phyloP scores from a whole-genome alignment of 208 protist genomes.

The Trichomonas gallinae region DNA sequence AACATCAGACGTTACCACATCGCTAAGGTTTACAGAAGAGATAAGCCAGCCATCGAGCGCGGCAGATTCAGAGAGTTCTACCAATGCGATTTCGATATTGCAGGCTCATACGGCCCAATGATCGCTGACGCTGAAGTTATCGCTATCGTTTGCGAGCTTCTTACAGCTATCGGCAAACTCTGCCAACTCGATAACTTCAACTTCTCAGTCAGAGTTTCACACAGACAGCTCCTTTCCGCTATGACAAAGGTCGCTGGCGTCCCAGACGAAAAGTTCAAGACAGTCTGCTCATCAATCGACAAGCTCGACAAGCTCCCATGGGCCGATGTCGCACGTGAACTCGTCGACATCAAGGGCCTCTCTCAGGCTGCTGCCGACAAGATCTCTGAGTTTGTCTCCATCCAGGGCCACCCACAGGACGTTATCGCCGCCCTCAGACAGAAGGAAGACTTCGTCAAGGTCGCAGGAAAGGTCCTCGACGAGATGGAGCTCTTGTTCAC shows the following conservation, averaged over 20 bases:
- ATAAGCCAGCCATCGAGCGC: constrained; percentile 54
- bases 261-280: constrained; percentile 47
- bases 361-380: constrained; percentile 38
- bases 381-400: constrained; percentile 42
- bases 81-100: constrained; percentile 74
- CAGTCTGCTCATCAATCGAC: constrained; percentile 61
- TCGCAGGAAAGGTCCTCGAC: constrained; percentile 30
- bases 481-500: constrained; percentile 42
- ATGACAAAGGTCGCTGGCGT: constrained; percentile 59
- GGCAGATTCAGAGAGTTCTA: constrained; percentile 70
- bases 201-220: constrained; percentile 57
- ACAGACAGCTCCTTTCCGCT: constrained; percentile 55
- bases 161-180: constrained; percentile 42
- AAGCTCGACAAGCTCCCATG: constrained; percentile 64
- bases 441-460: background rate
- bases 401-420: constrained; percentile 34
- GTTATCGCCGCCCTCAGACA: constrained; percentile 13
- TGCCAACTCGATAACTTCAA: constrained; percentile 43
- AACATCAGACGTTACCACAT: constrained; percentile 69
- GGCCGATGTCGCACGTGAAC: constrained; percentile 54
- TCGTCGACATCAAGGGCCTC: constrained; percentile 55
- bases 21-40: constrained; percentile 62
- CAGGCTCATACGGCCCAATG: constrained; percentile 51
- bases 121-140: constrained; percentile 61
- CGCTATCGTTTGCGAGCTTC: constrained; percentile 51